Evolutionary conservation across 306 rosid species (phyloP).

Genomic region (Prosopis cineraria): DNA sequence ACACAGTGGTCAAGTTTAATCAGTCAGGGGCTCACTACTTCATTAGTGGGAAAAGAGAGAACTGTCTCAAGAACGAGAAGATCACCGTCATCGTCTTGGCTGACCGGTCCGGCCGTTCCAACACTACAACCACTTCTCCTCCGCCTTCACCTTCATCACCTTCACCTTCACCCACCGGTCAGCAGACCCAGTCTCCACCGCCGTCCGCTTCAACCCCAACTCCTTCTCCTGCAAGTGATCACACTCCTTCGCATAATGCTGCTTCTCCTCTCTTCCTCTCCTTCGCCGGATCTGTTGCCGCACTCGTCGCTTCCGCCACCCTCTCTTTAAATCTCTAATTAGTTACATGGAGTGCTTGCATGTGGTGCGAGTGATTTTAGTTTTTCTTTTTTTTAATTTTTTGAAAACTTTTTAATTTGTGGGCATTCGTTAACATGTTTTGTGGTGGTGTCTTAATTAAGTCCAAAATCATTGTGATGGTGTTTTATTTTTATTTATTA

Average conservation of each 20-base stretch:
- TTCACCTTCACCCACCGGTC: neutral
- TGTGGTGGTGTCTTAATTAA: conserved; percentile 32
- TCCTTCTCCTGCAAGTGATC: conserved; percentile 44
- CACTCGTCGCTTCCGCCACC: conserved; percentile 56
- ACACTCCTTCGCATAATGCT: conserved; percentile 54
- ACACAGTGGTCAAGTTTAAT: conserved; percentile 53
- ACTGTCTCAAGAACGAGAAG: conserved; percentile 80
- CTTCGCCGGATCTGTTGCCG: conserved; percentile 61
- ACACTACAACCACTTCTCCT: conserved; percentile 46
- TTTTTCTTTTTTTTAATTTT: neutral
- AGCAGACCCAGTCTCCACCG: conserved; percentile 47
- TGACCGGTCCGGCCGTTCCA: conserved; percentile 52
- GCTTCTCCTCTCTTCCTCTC: conserved; percentile 58
- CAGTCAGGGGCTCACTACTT: conserved; percentile 73
- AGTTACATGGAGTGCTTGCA: neutral
- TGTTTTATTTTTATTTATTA: conserved; percentile 30
- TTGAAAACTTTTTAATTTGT: too few relatives aligned
- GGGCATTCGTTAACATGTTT: neutral
- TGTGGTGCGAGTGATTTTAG: conserved; percentile 15
- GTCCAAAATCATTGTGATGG: conserved; percentile 39
- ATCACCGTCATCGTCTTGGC: conserved; percentile 66
- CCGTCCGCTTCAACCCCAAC: conserved; percentile 45
- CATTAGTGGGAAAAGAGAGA: conserved; percentile 78
- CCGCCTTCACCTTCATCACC: conserved; percentile 13
- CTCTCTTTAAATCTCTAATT: conserved; percentile 44